Conservation (phyloP, 2,329 filamentous ascomycete species). For the Tolypocladium ophioglossoides region DNA sequence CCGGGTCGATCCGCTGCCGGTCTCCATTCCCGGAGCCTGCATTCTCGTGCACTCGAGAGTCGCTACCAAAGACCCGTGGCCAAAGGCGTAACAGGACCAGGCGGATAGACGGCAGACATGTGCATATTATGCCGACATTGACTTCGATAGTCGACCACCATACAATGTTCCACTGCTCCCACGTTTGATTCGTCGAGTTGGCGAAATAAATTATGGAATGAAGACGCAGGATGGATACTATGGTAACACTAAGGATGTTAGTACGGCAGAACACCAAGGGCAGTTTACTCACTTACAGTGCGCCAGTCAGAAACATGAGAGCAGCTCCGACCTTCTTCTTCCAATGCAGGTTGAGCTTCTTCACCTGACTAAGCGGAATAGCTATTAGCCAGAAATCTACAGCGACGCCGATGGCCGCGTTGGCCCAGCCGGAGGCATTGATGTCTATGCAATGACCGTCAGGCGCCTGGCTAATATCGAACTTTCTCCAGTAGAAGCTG, state of each 20-base stretch:
- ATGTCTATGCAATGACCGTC: constrained; percentile 28
- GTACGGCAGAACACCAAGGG: background rate
- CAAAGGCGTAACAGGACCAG: constrained; percentile 16
- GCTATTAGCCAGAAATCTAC: constrained; percentile 32
- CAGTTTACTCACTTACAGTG: constrained; percentile 17
- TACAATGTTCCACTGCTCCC: constrained; percentile 16
- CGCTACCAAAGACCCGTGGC: constrained; percentile 5
- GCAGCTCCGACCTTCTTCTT: constrained; percentile 31
- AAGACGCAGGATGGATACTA: constrained; percentile 19
- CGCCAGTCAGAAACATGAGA: constrained; percentile 32
- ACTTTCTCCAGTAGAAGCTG: constrained; percentile 27
- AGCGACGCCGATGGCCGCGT: constrained; percentile 28
- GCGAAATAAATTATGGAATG: constrained; percentile 16
- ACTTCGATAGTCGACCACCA: constrained; percentile 23
- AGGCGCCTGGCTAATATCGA: constrained; percentile 16
- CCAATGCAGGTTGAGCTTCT: constrained; percentile 20
- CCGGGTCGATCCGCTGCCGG: background rate
- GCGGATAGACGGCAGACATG: constrained; percentile 20
- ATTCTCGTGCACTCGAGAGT: background rate
- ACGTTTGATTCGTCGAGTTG: constrained; percentile 17
- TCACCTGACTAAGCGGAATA: constrained; percentile 27
- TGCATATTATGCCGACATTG: constrained; percentile 13
- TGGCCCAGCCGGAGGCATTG: constrained; percentile 28
- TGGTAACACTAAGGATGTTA: constrained; percentile 12
- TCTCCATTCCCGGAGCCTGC: background rate